Conservation (phyloP, 2,329 filamentous ascomycete genomes). For the Aspergillus carbonarius region DNA sequence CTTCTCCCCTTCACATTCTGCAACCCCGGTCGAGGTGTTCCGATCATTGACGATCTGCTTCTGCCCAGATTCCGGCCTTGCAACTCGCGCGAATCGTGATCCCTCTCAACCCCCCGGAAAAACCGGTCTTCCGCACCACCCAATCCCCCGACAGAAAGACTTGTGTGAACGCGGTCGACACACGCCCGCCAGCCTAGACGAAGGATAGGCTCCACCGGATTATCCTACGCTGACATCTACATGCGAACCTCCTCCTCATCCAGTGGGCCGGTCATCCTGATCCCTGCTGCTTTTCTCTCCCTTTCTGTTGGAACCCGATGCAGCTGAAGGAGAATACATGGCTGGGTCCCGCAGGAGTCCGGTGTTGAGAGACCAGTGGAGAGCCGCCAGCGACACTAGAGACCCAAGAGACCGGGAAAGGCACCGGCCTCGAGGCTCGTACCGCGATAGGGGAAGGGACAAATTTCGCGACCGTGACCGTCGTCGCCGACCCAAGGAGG, state of each 20-base stretch:
- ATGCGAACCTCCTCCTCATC: conserved; percentile 13
- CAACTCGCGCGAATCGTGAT: conserved; percentile 9
- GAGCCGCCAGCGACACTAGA: conserved; percentile 43
- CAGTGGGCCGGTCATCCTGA: conserved; percentile 14
- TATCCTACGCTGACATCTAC: conserved; percentile 23
- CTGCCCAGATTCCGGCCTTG: conserved; percentile 17
- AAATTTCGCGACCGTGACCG: conserved; percentile 43
- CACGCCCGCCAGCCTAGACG: conserved; percentile 19
- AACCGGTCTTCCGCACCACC: conserved; percentile 31
- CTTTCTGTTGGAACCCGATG: conserved; percentile 37
- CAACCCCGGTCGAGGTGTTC: neutral
- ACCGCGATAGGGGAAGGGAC: conserved; percentile 39
- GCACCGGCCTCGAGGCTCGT: conserved; percentile 44
- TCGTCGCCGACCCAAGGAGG: conserved; percentile 33
- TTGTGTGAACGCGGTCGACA: conserved; percentile 30
- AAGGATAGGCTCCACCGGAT: conserved; percentile 20
- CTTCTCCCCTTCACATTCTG: neutral
- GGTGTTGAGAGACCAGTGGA: conserved; percentile 53
- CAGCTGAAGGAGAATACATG: conserved; percentile 46
- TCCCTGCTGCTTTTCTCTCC: conserved; percentile 11
- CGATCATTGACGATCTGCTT: conserved; percentile 6
- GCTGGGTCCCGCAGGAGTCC: conserved; percentile 51
- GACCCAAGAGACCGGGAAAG: conserved; percentile 37
- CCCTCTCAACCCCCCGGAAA: conserved; percentile 27
- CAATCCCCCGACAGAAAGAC: conserved; percentile 27